A percentile compares a stretch with the other conserved stretches of the same genome.
Evolutionary conservation across 2,329 filamentous ascomycete species (phyloP).

Genomic region (Calonectria pteridis): DNA sequence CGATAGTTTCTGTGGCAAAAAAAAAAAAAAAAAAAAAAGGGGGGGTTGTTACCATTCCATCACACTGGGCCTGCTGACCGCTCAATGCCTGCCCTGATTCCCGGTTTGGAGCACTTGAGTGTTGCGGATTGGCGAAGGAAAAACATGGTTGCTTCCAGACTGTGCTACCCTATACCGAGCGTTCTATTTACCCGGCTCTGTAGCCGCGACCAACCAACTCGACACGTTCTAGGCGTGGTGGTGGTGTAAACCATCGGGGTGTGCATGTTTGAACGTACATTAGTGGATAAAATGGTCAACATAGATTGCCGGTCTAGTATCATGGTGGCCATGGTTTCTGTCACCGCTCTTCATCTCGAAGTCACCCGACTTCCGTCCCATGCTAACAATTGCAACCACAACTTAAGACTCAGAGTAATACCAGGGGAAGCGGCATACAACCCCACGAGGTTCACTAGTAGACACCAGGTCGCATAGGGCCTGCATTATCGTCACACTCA

Average conservation of each 20-base stretch:
- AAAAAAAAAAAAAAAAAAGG: not conserved
- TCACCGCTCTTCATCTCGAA: not conserved
- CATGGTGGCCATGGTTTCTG: not conserved
- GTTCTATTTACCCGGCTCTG: not conserved
- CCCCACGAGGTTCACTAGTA: not conserved
- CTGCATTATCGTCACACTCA: not conserved
- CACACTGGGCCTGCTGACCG: not conserved
- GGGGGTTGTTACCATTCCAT: not conserved
- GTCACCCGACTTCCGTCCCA: not conserved
- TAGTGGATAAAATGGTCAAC: too few relatives aligned
- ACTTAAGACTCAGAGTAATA: not conserved
- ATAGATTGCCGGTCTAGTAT: not conserved
- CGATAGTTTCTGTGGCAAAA: not conserved
- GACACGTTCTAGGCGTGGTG: not conserved
- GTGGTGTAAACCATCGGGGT: not conserved
- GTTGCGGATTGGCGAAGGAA: not conserved
- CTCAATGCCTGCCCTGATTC: not conserved
- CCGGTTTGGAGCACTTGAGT: not conserved
- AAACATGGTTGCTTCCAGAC: not conserved
- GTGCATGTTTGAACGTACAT: not conserved
- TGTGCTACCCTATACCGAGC: not conserved
- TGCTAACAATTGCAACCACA: not conserved
- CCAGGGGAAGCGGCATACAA: not conserved
- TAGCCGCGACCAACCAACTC: not conserved
- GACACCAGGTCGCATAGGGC: not conserved